Evolutionary conservation across 257 asterid species (phyloP), one percentile per base, ranked within the genome.

Genomic region (Penstemon davidsonii): DNA sequence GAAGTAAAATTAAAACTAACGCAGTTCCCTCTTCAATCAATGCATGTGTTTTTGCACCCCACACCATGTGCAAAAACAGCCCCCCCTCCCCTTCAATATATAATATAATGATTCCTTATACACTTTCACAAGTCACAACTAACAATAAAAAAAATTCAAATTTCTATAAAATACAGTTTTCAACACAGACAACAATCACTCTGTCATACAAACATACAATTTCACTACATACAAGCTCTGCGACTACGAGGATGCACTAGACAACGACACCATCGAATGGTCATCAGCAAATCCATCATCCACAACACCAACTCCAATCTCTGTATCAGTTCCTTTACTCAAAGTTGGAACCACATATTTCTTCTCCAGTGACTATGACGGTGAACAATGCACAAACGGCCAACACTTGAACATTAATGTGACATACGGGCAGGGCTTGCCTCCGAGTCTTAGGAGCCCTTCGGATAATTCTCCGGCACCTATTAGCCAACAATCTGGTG

Each of bases 361-460:
- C 42, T 88, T 90, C 92, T 93, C 99, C 0, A 57, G 92, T 0
- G 96, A 90, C 65, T 93, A 93, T 0, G 99, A 90, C 0, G 97
- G 99, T 0, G 97, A 91, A 55, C 99, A 93, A 41, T 93, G 99
- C 19, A 68, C 57, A 45, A 81, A 83, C 4, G 97, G 96, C 0
- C 91, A 85, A 41, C 90, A 60, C 1, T 75, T 93, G 13, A 64
- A 75, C 60, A 73, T 93, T 39, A 88, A 85, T 0, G 97, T 93
- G 4, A 80, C 85, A 0, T 52, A 78, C 1, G 99, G 99, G 1
- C 83, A 75, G 38, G 99, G 97, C 1, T 43, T 90, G 55, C 96
- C 97, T 3, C 84, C 86, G 5, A 69, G 78, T 54, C 85, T 87
- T 1, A 57, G 19, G 60, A 33, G 58, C 71, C 78, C 86, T 0